These are phyloP conservation scores for Crithidia sp. DNA, from an alignment of 208 protist genomes.

Conservation along the genomic window DNA sequence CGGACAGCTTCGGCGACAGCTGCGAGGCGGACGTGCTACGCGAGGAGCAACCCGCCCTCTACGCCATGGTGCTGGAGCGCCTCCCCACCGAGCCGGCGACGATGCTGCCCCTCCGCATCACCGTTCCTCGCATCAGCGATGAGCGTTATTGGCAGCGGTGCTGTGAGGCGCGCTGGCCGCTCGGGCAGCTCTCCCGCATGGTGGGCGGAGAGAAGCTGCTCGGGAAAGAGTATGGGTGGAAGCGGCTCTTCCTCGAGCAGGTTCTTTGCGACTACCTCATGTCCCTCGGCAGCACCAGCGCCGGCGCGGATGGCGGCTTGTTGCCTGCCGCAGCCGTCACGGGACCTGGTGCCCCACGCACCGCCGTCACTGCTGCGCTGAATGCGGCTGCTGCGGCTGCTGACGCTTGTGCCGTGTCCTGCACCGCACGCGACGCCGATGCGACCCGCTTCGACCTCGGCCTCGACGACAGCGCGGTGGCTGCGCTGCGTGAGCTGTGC, in stretches of 20 bases:
- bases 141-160: conserved; percentile 74
- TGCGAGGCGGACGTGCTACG: conserved; percentile 65
- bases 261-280: conserved; percentile 76
- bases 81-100: conserved; percentile 47
- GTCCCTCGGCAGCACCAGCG: conserved; percentile 39
- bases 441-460: conserved; percentile 30
- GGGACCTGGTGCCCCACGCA: background rate
- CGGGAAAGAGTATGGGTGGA: conserved; percentile 70
- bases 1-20: conserved; percentile 64
- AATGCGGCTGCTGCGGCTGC: background rate
- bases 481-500: conserved; percentile 63
- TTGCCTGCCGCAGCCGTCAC: conserved; percentile 10
- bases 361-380: background rate
- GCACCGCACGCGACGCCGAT: conserved; percentile 27
- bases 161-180: conserved; percentile 79
- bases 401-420: conserved; percentile 6
- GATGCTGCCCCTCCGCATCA: conserved; percentile 56
- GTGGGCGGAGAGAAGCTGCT: conserved; percentile 36
- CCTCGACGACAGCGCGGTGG: conserved; percentile 27
- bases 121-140: conserved; percentile 46
- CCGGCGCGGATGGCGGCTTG: conserved; percentile 9
- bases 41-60: conserved; percentile 53
- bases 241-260: conserved; percentile 86
- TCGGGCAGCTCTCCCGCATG: conserved; percentile 76
- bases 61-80: conserved; percentile 69